Percentiles rank a stretch among this genome's conserved stretches.
These are phyloP conservation scores for Cetradonia linearis DNA, from an alignment of 495 filamentous ascomycete species.

Conservation along the genomic window DNA sequence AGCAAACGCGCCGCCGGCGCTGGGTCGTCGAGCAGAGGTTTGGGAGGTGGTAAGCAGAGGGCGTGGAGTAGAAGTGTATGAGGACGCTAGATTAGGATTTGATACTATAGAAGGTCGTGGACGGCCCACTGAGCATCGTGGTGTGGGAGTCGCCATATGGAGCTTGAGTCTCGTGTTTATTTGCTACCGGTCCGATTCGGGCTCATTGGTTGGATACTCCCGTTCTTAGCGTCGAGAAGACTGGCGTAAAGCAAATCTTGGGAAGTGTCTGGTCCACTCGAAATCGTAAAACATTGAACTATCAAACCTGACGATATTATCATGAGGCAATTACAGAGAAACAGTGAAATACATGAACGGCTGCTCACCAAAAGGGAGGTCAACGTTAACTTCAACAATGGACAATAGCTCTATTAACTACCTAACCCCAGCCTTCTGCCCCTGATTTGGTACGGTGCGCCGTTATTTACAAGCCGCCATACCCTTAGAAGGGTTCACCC, in stretches of 20 bases:
- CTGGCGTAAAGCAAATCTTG: not conserved
- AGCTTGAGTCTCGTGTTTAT: constrained; percentile 10
- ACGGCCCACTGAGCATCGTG: constrained; percentile 34
- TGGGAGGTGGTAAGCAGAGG: constrained; percentile 18
- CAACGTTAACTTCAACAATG: not conserved
- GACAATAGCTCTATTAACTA: no score
- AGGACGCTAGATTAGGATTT: constrained; percentile 45
- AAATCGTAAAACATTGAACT: no score
- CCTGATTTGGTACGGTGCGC: no score
- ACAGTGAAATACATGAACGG: no score
- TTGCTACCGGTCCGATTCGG: constrained; percentile 7
- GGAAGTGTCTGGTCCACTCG: no score
- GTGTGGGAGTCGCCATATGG: constrained; percentile 27
- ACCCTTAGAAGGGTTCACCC: no score
- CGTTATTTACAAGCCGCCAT: no score
- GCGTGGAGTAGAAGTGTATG: constrained; percentile 36
- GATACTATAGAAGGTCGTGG: constrained; percentile 44
- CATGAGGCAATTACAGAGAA: not conserved
- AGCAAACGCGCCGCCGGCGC: constrained; percentile 39
- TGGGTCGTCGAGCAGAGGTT: constrained; percentile 30
- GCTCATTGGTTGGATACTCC: constrained; percentile 6
- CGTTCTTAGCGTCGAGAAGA: not conserved
- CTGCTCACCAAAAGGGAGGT: not conserved
- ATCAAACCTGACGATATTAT: not conserved
- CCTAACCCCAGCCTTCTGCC: not conserved